Base-by-base conservation (phyloP, 2,329 filamentous ascomycete species). In the Talaromyces sp. region DNA sequence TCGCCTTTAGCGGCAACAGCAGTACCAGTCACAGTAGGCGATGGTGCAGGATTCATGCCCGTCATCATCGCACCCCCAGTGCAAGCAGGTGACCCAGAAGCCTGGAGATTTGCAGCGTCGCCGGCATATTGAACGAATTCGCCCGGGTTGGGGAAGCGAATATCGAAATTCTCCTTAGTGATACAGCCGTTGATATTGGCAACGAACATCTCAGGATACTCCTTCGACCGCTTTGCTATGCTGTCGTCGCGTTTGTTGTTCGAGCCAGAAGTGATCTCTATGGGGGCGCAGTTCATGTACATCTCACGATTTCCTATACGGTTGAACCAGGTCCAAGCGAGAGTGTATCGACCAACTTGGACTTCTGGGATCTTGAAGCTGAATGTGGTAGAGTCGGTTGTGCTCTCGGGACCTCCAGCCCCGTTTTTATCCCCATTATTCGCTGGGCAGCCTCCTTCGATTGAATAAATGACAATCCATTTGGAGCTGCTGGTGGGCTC, bases 291-390 rank as follows among this genome's bases (percentile, higher is more conserved):
- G 83, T 96, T 96, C 92, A 96, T 96, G 83, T 98, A 97, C 83
- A 96, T 92, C 73, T 98, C 95, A 0, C 93, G 88, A 79, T 96
- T 96, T 2, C 95, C 95, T 9, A 96, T 71, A 63, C 89, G 89
- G 77, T 98, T 98, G 77, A 96, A 87, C 95, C 95, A 98, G 0
- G 92, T 92, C 92, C 93, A 98, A 0, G 91, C 91, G 5, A 98
- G 81, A 0, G 88, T 90, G 30, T 90, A 93, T 47, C 92, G 84
- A 4, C 94, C 95, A 1, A 87, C 79, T 8, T 88, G 85, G 54
- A 97, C 83, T 0, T 82, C 73, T 0, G 93, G 94, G 5, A 97
- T 86, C 0, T 78, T 84, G 78, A 88, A 96, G 33, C 85, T 78
- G 75, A 90, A 95, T 0, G 77, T 80, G 70, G 82, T 82, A 28